Evolutionary conservation across 345 rosid genomes (phyloP), one percentile per base, ranked within the genome.

Genomic region (Syzygium oleosum): DNA sequence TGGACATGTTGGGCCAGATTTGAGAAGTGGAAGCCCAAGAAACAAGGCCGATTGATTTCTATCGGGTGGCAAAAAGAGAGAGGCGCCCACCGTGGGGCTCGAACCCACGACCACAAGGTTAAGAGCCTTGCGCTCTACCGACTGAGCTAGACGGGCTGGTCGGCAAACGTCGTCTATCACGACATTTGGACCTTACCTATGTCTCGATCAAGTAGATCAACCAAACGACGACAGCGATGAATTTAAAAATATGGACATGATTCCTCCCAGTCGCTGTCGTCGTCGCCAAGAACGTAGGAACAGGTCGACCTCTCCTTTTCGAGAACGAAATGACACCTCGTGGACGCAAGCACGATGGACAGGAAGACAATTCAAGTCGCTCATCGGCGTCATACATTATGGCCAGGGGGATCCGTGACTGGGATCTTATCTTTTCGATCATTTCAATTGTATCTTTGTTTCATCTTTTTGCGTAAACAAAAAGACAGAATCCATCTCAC

Each of bases 21-120:
- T 34, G 49, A 12, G 19, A 73, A 73, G 80, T 6, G 80, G 49
- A 19, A 73, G 80, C 80, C 49, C 80, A 73, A 73, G 25, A 11
- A 61, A 34, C 19, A 73, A 38, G 43, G 79, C 11, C 17, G 79
- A 68, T 4, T 63, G 21, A 2, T 5, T 10, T 59, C 3, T 2
- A 59, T 59, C 6, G 68, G 68, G 68, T 59, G 1, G 68, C 3
- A 53, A 3, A 61, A n/a, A n/a, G 38, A 16, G 27, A 34, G 27
- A 9, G 80, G 4, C 88, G 89, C 88, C 91, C 90, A 90, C 90
- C 88, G 88, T 87, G 88, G 91, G 93, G 88, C 86, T 90, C 89
- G 77, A 84, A 89, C 88, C 88, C 91, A 88, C 89, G 86, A 87
- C 91, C 90, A 91, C 90, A 88, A 87, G 91, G 90, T 91, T 90